A percentile compares a stretch with the other conserved stretches of the same genome.
These are phyloP conservation scores for Lactifluus pinguis DNA, from an alignment of 768 basidiomycete genomes.

Conservation along the genomic window DNA sequence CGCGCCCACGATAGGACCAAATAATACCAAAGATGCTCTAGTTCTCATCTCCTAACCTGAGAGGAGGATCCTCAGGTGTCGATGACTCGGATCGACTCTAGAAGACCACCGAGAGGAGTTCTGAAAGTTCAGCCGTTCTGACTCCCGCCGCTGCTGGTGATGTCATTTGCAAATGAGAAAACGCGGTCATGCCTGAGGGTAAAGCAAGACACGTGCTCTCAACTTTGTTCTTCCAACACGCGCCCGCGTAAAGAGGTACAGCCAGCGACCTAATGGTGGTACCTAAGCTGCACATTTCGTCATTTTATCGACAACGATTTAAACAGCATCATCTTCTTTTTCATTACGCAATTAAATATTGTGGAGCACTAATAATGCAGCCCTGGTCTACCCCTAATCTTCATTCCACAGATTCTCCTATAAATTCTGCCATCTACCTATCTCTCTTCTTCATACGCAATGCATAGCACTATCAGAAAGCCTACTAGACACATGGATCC, in stretches of 20 bases:
- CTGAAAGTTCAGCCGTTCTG: no score
- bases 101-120: no score
- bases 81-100: no score
- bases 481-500: not conserved
- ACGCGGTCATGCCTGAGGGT: no score
- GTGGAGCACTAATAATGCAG: not conserved
- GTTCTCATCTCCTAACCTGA: no score
- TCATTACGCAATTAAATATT: not conserved
- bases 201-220: no score
- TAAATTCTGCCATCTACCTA: not conserved
- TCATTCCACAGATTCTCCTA: constrained; percentile 1
- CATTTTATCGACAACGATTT: not conserved
- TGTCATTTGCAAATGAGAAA: no score
- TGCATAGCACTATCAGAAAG: not conserved
- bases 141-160: no score
- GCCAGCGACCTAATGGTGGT: no score
- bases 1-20: no score
- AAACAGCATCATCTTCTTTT: not conserved
- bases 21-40: no score
- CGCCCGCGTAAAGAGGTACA: not conserved
- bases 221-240: not conserved
- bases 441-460: not conserved
- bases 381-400: not conserved
- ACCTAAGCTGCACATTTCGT: not conserved
- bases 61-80: no score